Base-by-base conservation (phyloP, 1,284 basidiomycete species). In the Cutaneotrichosporon daszewskae region DNA sequence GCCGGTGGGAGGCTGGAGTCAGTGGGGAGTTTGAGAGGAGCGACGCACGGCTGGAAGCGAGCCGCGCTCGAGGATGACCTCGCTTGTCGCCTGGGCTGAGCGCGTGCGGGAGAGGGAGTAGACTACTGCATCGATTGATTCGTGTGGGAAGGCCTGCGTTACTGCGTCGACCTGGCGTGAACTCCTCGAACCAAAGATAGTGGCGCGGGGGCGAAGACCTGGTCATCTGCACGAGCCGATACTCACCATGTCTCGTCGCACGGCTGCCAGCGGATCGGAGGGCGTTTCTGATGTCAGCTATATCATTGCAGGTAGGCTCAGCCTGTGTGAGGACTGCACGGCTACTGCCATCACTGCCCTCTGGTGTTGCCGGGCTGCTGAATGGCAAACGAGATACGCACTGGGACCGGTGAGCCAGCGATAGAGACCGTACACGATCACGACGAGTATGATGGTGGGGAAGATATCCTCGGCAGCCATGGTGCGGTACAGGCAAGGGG, bases 41-140 rank as follows among this genome's bases (percentile, higher is more conserved):
- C 9, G 16, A 19, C 10, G 36, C 37, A 72, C 71, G 37, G 54
- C 43, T 27, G 65, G 65, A 22, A 73, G 39, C 10, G 44, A 51
- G 0, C 70, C 69, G 17, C 57, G 50, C 37, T 70, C 68, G 5
- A 73, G 54, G 24, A 72, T 68, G 45, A 64, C 56, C 40, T 73
- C 71, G 29, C 58, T 60, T 5, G 71, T 72, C 12, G 58, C 41
- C 53, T 72, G 67, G n/a, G 58, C 60, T 8, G 54, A 63, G n/a
- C 61, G 51, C 3, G 69, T 72, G 49, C 61, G 57, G 7, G 62
- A 62, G n/a, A 73, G 56, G 11, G 59, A 60, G 38, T 67, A 72
- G 17, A 71, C 59, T 44, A 73, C 64, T 32, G 62, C 57, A 1
- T 57, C 43, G n/a, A 63, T 27, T 9, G 64, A 62, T 12, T 69